Evolutionary conservation across 495 filamentous ascomycete species (phyloP).

Genomic region (Chaetomidium leptoderma): DNA sequence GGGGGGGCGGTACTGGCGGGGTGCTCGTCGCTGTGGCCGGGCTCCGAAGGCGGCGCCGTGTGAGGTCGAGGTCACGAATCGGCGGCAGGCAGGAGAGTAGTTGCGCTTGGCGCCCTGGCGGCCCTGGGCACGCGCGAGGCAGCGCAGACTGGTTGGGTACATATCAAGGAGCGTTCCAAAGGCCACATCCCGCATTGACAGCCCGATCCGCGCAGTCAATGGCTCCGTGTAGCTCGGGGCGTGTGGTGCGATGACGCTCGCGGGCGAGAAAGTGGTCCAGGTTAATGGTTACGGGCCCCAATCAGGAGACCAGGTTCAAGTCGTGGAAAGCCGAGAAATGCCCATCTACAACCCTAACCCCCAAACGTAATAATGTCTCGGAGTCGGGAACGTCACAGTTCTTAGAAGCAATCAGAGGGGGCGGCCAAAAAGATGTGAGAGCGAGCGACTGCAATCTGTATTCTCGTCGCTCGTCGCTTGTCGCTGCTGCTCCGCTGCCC

Average conservation of each 20-base stretch:
- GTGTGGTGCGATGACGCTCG: no score
- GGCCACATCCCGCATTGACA: slow-evolving; percentile 15
- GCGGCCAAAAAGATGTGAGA: not conserved
- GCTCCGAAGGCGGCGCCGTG: not conserved
- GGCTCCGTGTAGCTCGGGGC: slow-evolving; percentile 9
- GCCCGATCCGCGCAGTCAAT: slow-evolving; percentile 14
- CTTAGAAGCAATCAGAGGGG: no score
- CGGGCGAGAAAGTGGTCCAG: no score
- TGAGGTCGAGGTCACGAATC: slow-evolving; percentile 1
- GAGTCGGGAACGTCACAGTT: not conserved
- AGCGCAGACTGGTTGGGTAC: slow-evolving; percentile 24
- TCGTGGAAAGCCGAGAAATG: not conserved
- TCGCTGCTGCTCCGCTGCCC: not conserved
- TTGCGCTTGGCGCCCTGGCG: slow-evolving; percentile 4
- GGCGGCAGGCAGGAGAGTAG: not conserved
- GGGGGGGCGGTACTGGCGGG: not conserved
- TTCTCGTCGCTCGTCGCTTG: slow-evolving; percentile 4
- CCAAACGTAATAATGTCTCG: not conserved
- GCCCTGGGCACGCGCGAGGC: slow-evolving; percentile 7
- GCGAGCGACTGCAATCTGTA: slow-evolving; percentile 9
- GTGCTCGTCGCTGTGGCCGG: not conserved
- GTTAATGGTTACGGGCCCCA: not conserved
- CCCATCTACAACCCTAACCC: not conserved
- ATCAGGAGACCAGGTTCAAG: no score
- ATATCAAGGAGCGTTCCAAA: slow-evolving; percentile 15